Evolutionary conservation across 768 basidiomycete genomes (phyloP), one percentile per base, ranked within the genome.

Genomic region (Krasilnikovozyma curviuscula): DNA sequence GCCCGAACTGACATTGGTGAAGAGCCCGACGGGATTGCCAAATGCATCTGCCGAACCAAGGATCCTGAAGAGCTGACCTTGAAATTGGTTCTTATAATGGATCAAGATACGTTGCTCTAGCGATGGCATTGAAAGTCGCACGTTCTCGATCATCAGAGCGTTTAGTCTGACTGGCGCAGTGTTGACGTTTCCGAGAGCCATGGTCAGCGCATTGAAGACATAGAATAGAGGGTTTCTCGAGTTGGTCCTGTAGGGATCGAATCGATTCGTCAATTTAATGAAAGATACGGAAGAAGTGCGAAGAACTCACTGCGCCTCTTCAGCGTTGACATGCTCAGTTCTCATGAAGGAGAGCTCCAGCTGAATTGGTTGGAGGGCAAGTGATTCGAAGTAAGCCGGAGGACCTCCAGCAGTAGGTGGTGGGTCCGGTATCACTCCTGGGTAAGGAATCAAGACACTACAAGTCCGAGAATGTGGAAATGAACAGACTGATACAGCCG

Each of bases 1-100:
- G 10, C 93, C 93, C 25, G 88, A 93, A 60, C 85, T 91, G 60
- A 98, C 88, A 60, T 97, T 97, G 42, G 82, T 91, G 71, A 98
- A 97, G 37, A 98, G 71, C 9, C 93, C 93, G 38, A 97, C 88
- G 4, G 91, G 91, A 61, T 89, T 89, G 18, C 63, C 70, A 24
- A 70, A 53, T 67, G 97, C 91, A 66, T 97, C 91, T 0, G 89
- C 93, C 5, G 89, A 95, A n/a, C 93, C 91, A 13, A 98, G 72
- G 37, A 98, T 83, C 31, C 93, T 79, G 64, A 97, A 97, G 3
- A 97, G 71, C 61, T 98, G 93, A 10, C 84, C 79, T 32, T 91
- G 70, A 46, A 93, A 74, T 58, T 95, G 88, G 64, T 93, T 83
- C 30, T 83, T 74, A 62, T 97, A 98, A 61, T 97, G 91, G 51